These are phyloP conservation scores for Collybia mongolica DNA, from an alignment of 768 basidiomycete species.

Conservation along the genomic window DNA sequence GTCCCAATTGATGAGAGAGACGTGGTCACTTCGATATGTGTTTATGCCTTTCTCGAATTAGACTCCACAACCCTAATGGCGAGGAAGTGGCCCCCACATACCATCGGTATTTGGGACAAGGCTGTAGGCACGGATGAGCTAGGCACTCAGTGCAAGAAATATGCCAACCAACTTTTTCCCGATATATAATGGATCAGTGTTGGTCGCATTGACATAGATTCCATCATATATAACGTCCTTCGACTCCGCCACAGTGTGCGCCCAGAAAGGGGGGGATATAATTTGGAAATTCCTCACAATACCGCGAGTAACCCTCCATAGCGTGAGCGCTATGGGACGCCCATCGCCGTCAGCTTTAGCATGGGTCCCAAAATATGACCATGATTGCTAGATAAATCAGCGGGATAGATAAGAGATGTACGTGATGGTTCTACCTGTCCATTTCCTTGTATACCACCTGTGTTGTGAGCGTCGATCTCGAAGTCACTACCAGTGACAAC, in stretches of 20 bases:
- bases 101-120: slow-evolving; percentile 64
- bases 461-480: slow-evolving; percentile 51
- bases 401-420: too few relatives aligned
- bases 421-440: slow-evolving; percentile 39
- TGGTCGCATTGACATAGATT: slow-evolving; percentile 57
- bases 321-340: slow-evolving; percentile 53
- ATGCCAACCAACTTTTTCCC: slow-evolving; percentile 45
- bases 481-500: slow-evolving; percentile 58
- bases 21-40: slow-evolving; percentile 49
- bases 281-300: slow-evolving; percentile 48
- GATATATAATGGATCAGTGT: slow-evolving; percentile 46
- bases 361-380: slow-evolving; percentile 49
- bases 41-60: slow-evolving; percentile 40
- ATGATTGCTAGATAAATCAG: slow-evolving; percentile 42
- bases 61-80: not conserved
- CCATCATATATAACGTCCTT: slow-evolving; percentile 50
- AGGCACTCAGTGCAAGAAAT: too few relatives aligned
- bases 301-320: slow-evolving; percentile 43
- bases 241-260: slow-evolving; percentile 54
- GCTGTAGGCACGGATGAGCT: slow-evolving; percentile 21
- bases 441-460: slow-evolving; percentile 58
- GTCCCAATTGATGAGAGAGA: slow-evolving; percentile 55
- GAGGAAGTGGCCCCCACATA: slow-evolving; percentile 12
- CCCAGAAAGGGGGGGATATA: slow-evolving; percentile 59
- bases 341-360: slow-evolving; percentile 54